Evolutionary conservation across 345 rosid species (phyloP).

Genomic region (Brassica nigra): DNA sequence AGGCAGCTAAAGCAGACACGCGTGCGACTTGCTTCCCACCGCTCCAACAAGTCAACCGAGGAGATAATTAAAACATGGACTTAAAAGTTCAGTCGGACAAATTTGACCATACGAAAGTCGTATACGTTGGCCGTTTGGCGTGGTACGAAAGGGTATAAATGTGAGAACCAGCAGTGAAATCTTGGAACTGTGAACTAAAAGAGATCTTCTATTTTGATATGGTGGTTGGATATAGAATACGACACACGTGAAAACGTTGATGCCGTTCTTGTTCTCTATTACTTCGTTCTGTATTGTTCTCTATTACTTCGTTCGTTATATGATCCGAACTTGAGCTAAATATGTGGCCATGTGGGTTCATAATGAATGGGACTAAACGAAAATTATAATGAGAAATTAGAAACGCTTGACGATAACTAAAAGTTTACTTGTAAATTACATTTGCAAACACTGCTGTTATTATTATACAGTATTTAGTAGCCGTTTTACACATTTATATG

Average conservation of each 20-base stretch:
- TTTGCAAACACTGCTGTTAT: neutral
- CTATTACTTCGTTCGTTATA: neutral
- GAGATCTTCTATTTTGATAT: conserved; percentile 38
- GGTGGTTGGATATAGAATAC: conserved; percentile 44
- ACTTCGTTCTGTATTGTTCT: neutral
- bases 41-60: conserved; percentile 34
- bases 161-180: neutral
- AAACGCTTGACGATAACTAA: neutral
- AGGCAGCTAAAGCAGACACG: conserved; percentile 49
- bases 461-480: neutral
- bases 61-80: neutral
- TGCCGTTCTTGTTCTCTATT: conserved; percentile 1
- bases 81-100: conserved; percentile 20
- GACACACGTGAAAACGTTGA: conserved; percentile 41
- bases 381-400: neutral
- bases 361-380: neutral
- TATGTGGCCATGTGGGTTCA: neutral
- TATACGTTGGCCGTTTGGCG: conserved; percentile 6
- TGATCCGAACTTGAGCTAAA: conserved; percentile 5
- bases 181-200: conserved; percentile 19
- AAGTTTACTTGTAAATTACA: neutral
- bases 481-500: neutral
- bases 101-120: conserved; percentile 38
- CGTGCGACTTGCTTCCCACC: conserved; percentile 58
- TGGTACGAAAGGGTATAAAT: conserved; percentile 24